Evolutionary conservation across 257 asterid species (phyloP), one percentile per base, ranked within the genome.

Genomic region (Ajuga chamaepitys): DNA sequence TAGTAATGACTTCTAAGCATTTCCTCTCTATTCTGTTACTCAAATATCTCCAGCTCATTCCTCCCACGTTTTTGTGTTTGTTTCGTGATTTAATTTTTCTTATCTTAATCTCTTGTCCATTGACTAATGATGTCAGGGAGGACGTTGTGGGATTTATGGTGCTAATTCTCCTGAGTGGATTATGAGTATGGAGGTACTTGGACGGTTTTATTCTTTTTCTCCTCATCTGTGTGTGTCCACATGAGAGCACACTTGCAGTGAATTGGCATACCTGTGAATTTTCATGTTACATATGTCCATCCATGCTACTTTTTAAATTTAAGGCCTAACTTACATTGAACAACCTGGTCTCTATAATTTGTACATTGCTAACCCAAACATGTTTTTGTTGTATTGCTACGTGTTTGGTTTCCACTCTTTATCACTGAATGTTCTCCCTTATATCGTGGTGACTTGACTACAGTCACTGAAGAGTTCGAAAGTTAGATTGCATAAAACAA

Each of bases 81-180:
- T n/a, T 42, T 34, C 34, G 17, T 35, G 18, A 38, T 70, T 17
- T 40, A 42, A 14, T 18, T 32, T 9, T 71, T 66, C 37, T 50
- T 47, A 32, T 65, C 75, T 71, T 54, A 80, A 67, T 53, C 42
- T 66, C 58, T 14, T 63, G 64, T 65, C 47, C 53, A 69, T 53
- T 48, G 26, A 47, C 53, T 58, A 35, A 52, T 72, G 55, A 35
- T 81, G n/a, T 17, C 74, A 94, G 99, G 96, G 93, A 71, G 95
- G 79, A 46, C 85, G 92, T 24, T 94, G 99, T 71, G 99, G 99
- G 74, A 90, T 94, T 51, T 94, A 85, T 81, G 99, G 99, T 24
- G 90, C 88, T 72, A 94, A 94, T 74, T 82, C 78, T 47, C 38
- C 97, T 45, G 91, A 94, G 85, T 94, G 99, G 99, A 78, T 94